Base-by-base conservation (phyloP, 1,139 yeast species). In the Taphrina communis region DNA sequence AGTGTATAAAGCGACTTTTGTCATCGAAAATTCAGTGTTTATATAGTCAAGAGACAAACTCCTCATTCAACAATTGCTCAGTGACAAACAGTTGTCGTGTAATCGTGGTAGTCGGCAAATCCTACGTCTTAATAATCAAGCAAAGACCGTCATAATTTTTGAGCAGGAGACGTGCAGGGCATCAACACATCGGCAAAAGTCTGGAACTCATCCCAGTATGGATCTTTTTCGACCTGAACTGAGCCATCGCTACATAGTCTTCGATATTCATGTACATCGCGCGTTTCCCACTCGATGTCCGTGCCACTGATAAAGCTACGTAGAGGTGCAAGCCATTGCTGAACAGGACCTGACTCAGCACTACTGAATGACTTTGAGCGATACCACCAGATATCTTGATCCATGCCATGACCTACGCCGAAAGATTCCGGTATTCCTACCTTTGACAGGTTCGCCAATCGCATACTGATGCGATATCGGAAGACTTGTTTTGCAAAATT, bases 381-480 rank as follows among this genome's bases (percentile, higher is more conserved):
- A 66, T 77, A 65, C 68, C 68, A 79, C 81, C 81, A 79, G 35
- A 79, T 69, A 19, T 75, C 73, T 57, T 75, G 69, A 69, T 79
- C 81, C 42, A 75, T 76, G 6, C 76, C 81, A 71, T 79, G 82
- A n/a, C 56, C 68, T 8, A 65, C 52, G 17, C 68, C 68, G 50
- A 9, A 73, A 62, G 74, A 74, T 31, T 75, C 73, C 8, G 60
- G 61, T 17, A 63, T 41, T 19, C 67, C 67, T 21, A 55, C 25
- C 14, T 11, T n/a, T 60, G 78, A 78, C 14, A 77, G 69, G 71
- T 74, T 76, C 63, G 76, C 72, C 5, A 78, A 77, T 61, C 81
- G 76, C 70, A 73, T 79, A 38, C 76, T 74, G 19, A 80, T 71
- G 58, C 77, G 73, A 66, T 80, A 80, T 14, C 82, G 75, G 71